These are phyloP conservation scores for Plasmodium sp. DNA, from an alignment of 169 alveolate species.

Conservation along the genomic window DNA sequence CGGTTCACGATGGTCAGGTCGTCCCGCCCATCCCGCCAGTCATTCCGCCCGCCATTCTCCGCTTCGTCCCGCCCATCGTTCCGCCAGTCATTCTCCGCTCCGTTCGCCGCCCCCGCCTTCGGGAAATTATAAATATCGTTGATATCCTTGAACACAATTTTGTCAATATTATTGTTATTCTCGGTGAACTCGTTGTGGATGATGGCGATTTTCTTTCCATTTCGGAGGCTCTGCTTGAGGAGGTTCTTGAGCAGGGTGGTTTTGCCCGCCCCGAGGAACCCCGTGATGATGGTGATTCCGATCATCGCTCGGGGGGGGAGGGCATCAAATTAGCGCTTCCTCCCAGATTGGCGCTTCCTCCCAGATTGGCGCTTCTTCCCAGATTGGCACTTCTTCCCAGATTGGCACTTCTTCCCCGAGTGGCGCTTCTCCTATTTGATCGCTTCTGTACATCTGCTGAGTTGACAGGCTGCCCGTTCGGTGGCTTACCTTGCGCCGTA, in stretches of 20 bases:
- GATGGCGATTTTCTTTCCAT: conserved; percentile 60
- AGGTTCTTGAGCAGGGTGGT: conserved; percentile 70
- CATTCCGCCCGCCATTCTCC: not conserved
- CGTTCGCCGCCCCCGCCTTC: not conserved
- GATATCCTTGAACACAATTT: conserved; percentile 68
- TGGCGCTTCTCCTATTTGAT: not conserved
- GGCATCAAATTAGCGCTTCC: not conserved
- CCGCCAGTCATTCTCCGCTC: not conserved
- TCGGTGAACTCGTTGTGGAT: conserved; percentile 74
- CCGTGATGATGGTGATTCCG: conserved; percentile 72
- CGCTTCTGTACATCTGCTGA: not conserved
- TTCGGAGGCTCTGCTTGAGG: conserved; percentile 28
- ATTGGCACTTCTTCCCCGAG: too few relatives aligned
- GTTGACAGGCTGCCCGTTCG: not conserved
- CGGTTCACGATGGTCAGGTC: conserved; percentile 32
- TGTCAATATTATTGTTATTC: conserved; percentile 60
- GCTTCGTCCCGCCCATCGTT: not conserved
- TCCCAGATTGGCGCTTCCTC: too few relatives aligned
- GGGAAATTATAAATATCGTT: conserved; percentile 72
- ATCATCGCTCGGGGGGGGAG: conserved; percentile 14
- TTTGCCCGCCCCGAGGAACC: conserved; percentile 71
- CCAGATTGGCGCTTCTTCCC: too few relatives aligned
- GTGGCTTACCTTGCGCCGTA: not conserved
- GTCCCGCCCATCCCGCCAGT: not conserved
- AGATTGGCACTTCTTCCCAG: too few relatives aligned